Evolutionary conservation across 495 filamentous ascomycete genomes (phyloP).

Genomic region (Lichenothelia convexa): DNA sequence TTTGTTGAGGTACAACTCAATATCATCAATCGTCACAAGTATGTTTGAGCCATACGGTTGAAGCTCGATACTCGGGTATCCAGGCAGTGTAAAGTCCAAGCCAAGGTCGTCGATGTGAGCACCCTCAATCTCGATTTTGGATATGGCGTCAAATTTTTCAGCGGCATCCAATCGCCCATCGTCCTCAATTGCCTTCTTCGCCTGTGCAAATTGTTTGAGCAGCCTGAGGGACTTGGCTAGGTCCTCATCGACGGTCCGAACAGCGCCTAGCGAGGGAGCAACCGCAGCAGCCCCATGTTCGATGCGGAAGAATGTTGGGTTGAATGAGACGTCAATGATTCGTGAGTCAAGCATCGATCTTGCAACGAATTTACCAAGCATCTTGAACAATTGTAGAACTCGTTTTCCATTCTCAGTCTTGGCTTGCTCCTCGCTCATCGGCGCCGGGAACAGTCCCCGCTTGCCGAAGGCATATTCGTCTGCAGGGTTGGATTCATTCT

Average conservation of each 20-base stretch:
- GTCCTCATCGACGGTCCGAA: conserved; percentile 73
- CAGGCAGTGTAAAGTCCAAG: conserved; percentile 86
- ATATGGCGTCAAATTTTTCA: conserved; percentile 50
- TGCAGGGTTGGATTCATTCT: conserved; percentile 57
- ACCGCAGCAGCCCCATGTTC: conserved; percentile 56
- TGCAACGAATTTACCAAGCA: conserved; percentile 93
- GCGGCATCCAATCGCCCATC: conserved; percentile 40
- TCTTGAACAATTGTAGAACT: conserved; percentile 73
- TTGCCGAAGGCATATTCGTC: conserved; percentile 77
- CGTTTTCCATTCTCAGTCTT: conserved; percentile 59
- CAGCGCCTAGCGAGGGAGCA: conserved; percentile 74
- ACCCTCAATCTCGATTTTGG: conserved; percentile 52
- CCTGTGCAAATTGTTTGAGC: conserved; percentile 69
- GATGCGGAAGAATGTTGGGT: conserved; percentile 93
- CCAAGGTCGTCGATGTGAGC: conserved; percentile 69
- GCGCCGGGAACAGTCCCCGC: conserved; percentile 79
- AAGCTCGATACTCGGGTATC: conserved; percentile 80
- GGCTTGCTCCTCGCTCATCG: conserved; percentile 65
- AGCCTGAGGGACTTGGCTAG: conserved; percentile 73
- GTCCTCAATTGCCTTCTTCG: conserved; percentile 64
- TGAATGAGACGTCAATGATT: conserved; percentile 96
- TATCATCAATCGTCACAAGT: conserved; percentile 72
- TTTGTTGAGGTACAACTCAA: conserved; percentile 67
- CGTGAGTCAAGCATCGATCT: conserved; percentile 95
- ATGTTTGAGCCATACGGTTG: conserved; percentile 52